A percentile compares a stretch with the other conserved stretches of the same genome.
Conservation (phyloP, 768 basidiomycete genomes). For the Dentipellis sp. region DNA sequence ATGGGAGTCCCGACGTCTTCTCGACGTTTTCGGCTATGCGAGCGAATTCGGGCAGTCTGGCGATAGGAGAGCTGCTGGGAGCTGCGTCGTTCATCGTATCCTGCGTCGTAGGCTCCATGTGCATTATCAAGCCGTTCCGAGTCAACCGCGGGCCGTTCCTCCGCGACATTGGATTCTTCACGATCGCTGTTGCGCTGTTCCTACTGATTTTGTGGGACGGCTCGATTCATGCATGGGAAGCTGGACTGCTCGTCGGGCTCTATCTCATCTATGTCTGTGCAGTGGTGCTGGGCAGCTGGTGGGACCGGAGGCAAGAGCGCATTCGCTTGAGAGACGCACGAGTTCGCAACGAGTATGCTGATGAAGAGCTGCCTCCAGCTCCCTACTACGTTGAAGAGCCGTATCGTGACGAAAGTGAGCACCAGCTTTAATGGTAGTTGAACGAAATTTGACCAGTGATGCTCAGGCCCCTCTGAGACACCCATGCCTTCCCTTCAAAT, state of each 20-base stretch:
- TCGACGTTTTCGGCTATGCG: slow-evolving; percentile 93
- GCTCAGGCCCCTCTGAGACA: slow-evolving; percentile 1
- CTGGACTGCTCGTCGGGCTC: slow-evolving; percentile 55
- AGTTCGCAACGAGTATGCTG: slow-evolving; percentile 50
- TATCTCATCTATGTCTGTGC: slow-evolving; percentile 71
- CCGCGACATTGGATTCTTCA: slow-evolving; percentile 93
- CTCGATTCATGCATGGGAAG: slow-evolving; percentile 62
- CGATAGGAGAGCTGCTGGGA: slow-evolving; percentile 91
- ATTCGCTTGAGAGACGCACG: slow-evolving; percentile 37
- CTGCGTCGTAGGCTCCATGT: slow-evolving; percentile 97
- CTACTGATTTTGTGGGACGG: slow-evolving; percentile 75
- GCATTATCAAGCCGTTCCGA: slow-evolving; percentile 89
- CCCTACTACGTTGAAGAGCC: slow-evolving; percentile 34
- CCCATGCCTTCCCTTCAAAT: slow-evolving; percentile 9
- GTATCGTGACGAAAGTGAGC: slow-evolving; percentile 60
- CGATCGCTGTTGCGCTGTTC: slow-evolving; percentile 68
- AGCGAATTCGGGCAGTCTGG: slow-evolving; percentile 75
- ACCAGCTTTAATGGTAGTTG: not conserved
- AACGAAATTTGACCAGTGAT: slow-evolving; percentile 11
- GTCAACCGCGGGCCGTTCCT: slow-evolving; percentile 76
- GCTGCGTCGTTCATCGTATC: slow-evolving; percentile 95
- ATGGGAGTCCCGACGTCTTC: slow-evolving; percentile 95
- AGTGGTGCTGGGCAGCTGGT: slow-evolving; percentile 76
- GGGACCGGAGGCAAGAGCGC: slow-evolving; percentile 46
- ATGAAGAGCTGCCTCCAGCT: slow-evolving; percentile 29